These are phyloP conservation scores for Tolypocladium inflatum DNA, from an alignment of 2,329 filamentous ascomycete species.

Conservation along the genomic window DNA sequence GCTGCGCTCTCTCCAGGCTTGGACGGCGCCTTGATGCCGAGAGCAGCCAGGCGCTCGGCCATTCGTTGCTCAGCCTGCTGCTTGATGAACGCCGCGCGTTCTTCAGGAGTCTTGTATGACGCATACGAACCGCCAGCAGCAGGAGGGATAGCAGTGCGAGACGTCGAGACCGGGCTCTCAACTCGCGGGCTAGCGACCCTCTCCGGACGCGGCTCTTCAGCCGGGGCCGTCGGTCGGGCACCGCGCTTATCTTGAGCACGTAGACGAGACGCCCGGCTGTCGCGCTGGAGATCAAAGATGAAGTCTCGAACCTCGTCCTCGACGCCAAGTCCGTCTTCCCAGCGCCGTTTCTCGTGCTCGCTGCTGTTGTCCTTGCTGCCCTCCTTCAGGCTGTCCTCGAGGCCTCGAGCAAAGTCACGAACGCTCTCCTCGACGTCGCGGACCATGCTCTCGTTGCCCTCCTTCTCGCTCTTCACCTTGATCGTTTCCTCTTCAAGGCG, in stretches of 20 bases:
- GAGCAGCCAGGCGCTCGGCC: slow-evolving; percentile 87
- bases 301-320: slow-evolving; percentile 97
- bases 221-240: slow-evolving; percentile 28
- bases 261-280: slow-evolving; percentile 66
- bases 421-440: slow-evolving; percentile 95
- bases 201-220: slow-evolving; percentile 33
- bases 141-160: slow-evolving; percentile 36
- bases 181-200: slow-evolving; percentile 32
- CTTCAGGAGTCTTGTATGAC: slow-evolving; percentile 82
- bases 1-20: slow-evolving; percentile 73
- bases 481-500: slow-evolving; percentile 83
- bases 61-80: slow-evolving; percentile 95
- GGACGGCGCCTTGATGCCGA: slow-evolving; percentile 76
- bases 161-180: slow-evolving; percentile 43
- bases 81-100: slow-evolving; percentile 91
- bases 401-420: slow-evolving; percentile 70
- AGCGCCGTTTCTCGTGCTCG: slow-evolving; percentile 85
- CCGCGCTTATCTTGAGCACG: slow-evolving; percentile 47
- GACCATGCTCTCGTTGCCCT: slow-evolving; percentile 94
- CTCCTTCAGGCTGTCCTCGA: slow-evolving; percentile 83
- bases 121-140: slow-evolving; percentile 60
- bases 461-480: slow-evolving; percentile 72
- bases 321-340: slow-evolving; percentile 93
- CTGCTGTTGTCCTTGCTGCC: slow-evolving; percentile 63
- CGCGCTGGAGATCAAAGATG: slow-evolving; percentile 90